Evolutionary conservation across 208 protist species (phyloP), one percentile per base, ranked within the genome.

Genomic region (Acanthamoeba healyi): DNA sequence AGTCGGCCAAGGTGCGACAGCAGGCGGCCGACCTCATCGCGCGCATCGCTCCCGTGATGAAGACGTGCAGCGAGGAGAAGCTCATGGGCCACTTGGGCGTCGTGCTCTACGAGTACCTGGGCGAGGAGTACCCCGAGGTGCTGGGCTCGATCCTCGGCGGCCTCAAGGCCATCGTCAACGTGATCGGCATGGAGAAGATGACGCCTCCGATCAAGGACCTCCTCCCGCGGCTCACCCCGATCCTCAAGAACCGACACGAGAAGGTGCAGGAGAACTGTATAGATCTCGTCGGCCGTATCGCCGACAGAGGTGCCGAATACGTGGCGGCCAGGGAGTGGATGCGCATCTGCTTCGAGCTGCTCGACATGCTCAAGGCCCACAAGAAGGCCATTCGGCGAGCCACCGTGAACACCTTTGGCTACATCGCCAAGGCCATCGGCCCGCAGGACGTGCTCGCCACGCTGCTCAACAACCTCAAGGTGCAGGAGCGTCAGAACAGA

Each of bases 361-460:
- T 99, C 24, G 99, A 99, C 81, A 97, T 99, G 94, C 97, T 99
- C 6, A 99, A 99, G 96, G 98, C 99, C 14, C 98, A 99, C 94
- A 99, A 99, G 94, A 99, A 99, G 82, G 98, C 97, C 56, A 99
- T 99, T 51, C 97, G 99, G 32, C 94, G 98, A 42, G 98, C 99
- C 12, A 98, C 99, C 58, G 98, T 99, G 32, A 98, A 99, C 92
- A 99, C 99, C 4, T 99, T 99, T 97, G 99, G 99, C 82, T 99
- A 99, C 86, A 99, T 99, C 95, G 99, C 99, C 3, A 98, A 99
- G 84, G 99, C 98, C 24, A 99, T 99, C 95, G 98, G 99, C 44
- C 99, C 99, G 36, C 99, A 99, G 84, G 99, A 99, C 94, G 99
- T 99, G 77, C 98, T 99, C 32, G 96, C 98, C 26, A 99, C 99